Conservation (phyloP, 2,329 filamentous ascomycete genomes). For the Pseudonectria buxi region DNA sequence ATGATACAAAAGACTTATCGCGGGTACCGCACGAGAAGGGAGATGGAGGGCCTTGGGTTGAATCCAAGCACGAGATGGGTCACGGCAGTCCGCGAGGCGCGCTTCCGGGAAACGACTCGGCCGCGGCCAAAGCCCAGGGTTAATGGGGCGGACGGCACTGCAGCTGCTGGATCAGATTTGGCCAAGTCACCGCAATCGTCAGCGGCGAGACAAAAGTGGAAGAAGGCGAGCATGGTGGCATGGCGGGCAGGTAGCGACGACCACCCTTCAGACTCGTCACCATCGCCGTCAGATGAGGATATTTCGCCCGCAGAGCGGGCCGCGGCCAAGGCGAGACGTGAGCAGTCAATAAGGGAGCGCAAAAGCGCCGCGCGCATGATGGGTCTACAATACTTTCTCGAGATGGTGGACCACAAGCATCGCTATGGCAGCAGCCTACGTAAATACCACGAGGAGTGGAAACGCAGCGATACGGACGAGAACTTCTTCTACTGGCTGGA, state of each 20-base stretch:
- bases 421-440: slow-evolving; percentile 78
- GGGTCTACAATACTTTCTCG: slow-evolving; percentile 76
- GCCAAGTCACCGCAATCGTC: slow-evolving; percentile 12
- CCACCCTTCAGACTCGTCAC: slow-evolving; percentile 37
- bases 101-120: slow-evolving; percentile 44
- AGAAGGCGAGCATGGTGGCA: slow-evolving; percentile 63
- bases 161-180: slow-evolving; percentile 5
- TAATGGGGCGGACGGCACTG: slow-evolving; percentile 4
- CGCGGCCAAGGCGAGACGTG: slow-evolving; percentile 31
- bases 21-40: slow-evolving; percentile 65
- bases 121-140: slow-evolving; percentile 31
- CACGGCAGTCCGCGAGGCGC: slow-evolving; percentile 55
- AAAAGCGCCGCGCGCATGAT: slow-evolving; percentile 68
- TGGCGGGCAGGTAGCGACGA: slow-evolving; percentile 65
- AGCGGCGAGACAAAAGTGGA: slow-evolving; percentile 64
- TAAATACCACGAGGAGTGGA: slow-evolving; percentile 80
- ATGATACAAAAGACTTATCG: slow-evolving; percentile 68
- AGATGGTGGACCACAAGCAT: slow-evolving; percentile 84
- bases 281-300: slow-evolving; percentile 23
- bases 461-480: slow-evolving; percentile 65
- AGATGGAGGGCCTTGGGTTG: slow-evolving; percentile 61
- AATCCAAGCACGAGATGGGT: slow-evolving; percentile 66
- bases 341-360: slow-evolving; percentile 48
- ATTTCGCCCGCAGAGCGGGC: slow-evolving; percentile 32
- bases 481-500: slow-evolving; percentile 97